phyloP scores from a whole-genome alignment of 2,329 filamentous ascomycete species.

The Fusarium sp. region DNA sequence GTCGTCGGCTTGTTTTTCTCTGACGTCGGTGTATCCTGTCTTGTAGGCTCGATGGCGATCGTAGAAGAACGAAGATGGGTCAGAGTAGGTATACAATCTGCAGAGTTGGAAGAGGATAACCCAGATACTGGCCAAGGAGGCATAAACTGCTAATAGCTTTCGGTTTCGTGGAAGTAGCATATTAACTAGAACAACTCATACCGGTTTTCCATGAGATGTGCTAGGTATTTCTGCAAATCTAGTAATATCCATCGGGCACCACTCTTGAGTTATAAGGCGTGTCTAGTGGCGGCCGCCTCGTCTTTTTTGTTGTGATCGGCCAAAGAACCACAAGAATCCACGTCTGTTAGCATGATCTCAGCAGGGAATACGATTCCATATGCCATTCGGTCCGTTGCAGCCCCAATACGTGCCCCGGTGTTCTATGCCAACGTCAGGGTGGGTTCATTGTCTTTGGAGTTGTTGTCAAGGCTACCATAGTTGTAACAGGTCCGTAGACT shows the following conservation, averaged over 20 bases:
- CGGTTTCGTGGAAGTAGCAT: constrained; percentile 5
- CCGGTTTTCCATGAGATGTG: neutral
- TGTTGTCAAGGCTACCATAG: no score
- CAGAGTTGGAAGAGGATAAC: constrained; percentile 41
- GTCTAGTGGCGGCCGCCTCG: constrained; percentile 12
- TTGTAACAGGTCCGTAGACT: no score
- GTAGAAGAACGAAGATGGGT: constrained; percentile 48
- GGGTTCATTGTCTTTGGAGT: no score
- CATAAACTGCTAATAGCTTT: neutral
- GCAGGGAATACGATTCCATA: neutral
- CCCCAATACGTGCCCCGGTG: no score
- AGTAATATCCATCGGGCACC: neutral
- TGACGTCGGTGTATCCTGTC: constrained; percentile 41
- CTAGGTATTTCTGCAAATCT: neutral
- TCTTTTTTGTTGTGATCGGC: constrained; percentile 2
- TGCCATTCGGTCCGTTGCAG: no score
- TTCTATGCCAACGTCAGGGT: no score
- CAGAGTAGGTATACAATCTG: constrained; percentile 38
- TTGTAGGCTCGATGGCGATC: constrained; percentile 41
- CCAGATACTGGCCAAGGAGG: constrained; percentile 24
- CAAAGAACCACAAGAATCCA: neutral
- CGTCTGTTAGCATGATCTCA: neutral
- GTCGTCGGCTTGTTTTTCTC: constrained; percentile 42
- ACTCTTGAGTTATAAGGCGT: neutral
- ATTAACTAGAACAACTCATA: accelerated